Evolutionary conservation across 805 yeast genomes (phyloP), one percentile per base, ranked within the genome.

Genomic region (Kurtzmaniella fragi): DNA sequence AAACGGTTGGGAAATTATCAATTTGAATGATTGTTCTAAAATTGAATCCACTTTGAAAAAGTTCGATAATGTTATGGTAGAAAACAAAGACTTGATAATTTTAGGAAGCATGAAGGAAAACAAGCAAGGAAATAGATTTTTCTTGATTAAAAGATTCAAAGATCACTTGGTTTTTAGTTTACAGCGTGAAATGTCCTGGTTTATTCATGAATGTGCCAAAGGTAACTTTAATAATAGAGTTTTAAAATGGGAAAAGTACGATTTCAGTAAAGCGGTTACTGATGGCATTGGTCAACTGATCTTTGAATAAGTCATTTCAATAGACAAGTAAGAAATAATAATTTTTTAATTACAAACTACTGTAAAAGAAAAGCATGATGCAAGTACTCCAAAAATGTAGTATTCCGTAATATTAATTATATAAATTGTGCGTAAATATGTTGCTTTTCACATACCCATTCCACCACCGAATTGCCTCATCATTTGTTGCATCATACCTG

Each of bases 391-490:
- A 20, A 8, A 5, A 20, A 20, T 20, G 25, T 20, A 8, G 8
- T 20, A 5, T 20, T 20, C 25, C 25, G 25, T 20, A 20, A 5
- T 20, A 20, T 20, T 20, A 20, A 20, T 20, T 20, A 5, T 20
- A 20, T 20, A 20, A 20, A 20, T 11, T 31, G 5, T n/a, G 10
- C 12, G 20, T 17, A 31, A 15, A 16, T 33, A 16, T 14, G 17
- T 33, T 33, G 10, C 5, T 28, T 28, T 28, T 26, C 9, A 28
- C 13, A 13, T 35, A 13, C 16, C 27, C 82, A 78, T 77, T 14
- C 87, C 87, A 27, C 84, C 85, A 35, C 87, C 87, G 66, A 84
- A 76, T 77, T 80, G 83, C 42, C 70, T 70, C 80, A 79, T 78
- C 77, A 83, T 73, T 41, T 57, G 61, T 51, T 80, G 78, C 88